Evolutionary conservation across 257 asterid species (phyloP).

Genomic region (Salvia rosmarinus): DNA sequence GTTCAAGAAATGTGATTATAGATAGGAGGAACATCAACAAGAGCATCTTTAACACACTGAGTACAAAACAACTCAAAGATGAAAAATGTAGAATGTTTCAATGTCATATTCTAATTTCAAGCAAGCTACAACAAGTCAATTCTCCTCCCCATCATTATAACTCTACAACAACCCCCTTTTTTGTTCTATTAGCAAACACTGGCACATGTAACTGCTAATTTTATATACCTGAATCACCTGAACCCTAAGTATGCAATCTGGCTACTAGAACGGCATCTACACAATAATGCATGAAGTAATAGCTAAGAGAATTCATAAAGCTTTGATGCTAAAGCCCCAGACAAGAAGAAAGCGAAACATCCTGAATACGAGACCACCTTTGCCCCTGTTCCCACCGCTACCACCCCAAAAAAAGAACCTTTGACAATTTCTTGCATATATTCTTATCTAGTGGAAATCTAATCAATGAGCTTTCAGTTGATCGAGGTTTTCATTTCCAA

Average conservation of each 20-base stretch:
- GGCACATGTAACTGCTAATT: not conserved
- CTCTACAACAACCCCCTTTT: not conserved
- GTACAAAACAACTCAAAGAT: not conserved
- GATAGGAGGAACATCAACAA: not conserved
- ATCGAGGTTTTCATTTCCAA: not conserved
- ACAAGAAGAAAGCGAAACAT: not conserved
- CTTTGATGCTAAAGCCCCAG: not conserved
- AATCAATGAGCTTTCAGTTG: not conserved
- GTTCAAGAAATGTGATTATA: constrained; percentile 13
- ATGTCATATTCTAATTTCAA: not conserved
- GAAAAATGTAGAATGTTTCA: not conserved
- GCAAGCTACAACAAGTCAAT: not conserved
- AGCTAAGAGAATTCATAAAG: not conserved
- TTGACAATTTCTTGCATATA: not conserved
- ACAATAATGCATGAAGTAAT: not conserved
- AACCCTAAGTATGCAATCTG: constrained; percentile 10
- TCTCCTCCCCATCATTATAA: not conserved
- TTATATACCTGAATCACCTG: not conserved
- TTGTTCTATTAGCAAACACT: constrained; percentile 2
- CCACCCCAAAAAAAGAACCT: not conserved
- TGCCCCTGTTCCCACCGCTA: not conserved
- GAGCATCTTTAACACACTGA: not conserved
- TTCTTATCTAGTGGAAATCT: constrained; percentile 4
- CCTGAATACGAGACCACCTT: not conserved
- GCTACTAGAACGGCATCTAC: not conserved